Evolutionary conservation across 257 asterid genomes (phyloP), one percentile per base, ranked within the genome.

Genomic region (Solanum sparsipilum): DNA sequence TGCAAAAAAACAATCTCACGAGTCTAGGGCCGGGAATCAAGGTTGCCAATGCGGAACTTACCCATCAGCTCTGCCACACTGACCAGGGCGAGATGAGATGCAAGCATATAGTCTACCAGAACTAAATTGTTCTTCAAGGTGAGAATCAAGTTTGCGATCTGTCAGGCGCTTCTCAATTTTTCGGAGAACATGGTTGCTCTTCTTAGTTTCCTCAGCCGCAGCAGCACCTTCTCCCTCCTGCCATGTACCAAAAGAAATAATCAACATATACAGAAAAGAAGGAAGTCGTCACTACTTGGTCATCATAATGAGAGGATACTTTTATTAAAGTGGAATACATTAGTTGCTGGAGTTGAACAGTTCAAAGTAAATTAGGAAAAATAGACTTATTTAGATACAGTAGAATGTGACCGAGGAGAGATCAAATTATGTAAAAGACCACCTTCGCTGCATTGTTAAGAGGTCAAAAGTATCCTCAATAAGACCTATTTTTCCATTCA

Each of bases 1-100:
- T 35, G 58, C 56, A 76, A 25, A 48, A 73, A 73, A 21, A 21
- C 13, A 5, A 5, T 36, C 5, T 32, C 44, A 41, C 7, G 6
- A 8, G 16, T 3, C 82, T 38, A 11, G 20, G 29, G 65, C 23
- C 6, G 3, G 2, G 27, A 82, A 82, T 52, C 71, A 48, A 1
- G 46, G 16, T 6, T 34, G 48, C 4, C 70, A 21, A 27, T 7
- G 67, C 7, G 2, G 41, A 63, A 89, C 89, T 86, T 83, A 89
- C 91, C 91, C 91, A 25, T 89, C 91, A 60, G 87, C 91, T 35
- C 89, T 67, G 46, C 91, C 89, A 27, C 91, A 87, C 82, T 87
- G 91, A 44, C 91, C 91, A 7, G 91, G 91, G 36, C 91, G 89
- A 12, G 91, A 89, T n/a, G 91, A 72, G 72, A 89, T 89, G 86